These are phyloP conservation scores for Actinomucor elegans DNA, from an alignment of 371 early-diverging fungal species.

Conservation along the genomic window DNA sequence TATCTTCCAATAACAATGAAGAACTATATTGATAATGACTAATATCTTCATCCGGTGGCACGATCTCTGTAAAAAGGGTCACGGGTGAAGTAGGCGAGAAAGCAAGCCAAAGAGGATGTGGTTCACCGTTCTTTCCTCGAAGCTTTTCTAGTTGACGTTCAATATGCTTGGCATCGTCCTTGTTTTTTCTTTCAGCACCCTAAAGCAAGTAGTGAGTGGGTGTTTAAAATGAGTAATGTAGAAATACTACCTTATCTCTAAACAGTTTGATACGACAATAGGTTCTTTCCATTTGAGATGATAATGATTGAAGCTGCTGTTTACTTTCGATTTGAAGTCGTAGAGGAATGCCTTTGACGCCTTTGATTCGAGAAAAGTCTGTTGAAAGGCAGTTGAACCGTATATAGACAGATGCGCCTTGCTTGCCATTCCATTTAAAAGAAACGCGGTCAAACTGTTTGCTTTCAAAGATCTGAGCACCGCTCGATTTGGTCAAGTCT, in stretches of 20 bases:
- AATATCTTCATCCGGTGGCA: slow-evolving; percentile 27
- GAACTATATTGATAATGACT: slow-evolving; percentile 6
- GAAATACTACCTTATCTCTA: slow-evolving; percentile 46
- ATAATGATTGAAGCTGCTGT: slow-evolving; percentile 1
- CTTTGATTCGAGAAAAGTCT: slow-evolving; percentile 58
- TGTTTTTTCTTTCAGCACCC: slow-evolving; percentile 32
- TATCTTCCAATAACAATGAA: not conserved
- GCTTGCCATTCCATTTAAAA: slow-evolving; percentile 48
- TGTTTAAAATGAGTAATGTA: not conserved
- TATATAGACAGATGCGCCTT: slow-evolving; percentile 46
- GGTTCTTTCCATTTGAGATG: slow-evolving; percentile 31
- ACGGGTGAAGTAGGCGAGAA: slow-evolving; percentile 34
- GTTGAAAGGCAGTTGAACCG: slow-evolving; percentile 58
- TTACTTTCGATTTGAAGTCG: slow-evolving; percentile 48
- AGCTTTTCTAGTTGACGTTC: slow-evolving; percentile 31
- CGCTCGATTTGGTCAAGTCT: slow-evolving; percentile 24
- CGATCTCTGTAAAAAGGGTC: slow-evolving; percentile 32
- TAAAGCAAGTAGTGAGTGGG: not conserved
- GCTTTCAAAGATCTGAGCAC: slow-evolving; percentile 24
- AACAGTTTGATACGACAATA: slow-evolving; percentile 53
- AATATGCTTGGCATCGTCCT: slow-evolving; percentile 27
- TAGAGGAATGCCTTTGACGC: slow-evolving; percentile 58
- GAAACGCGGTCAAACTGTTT: slow-evolving; percentile 49
- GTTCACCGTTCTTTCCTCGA: slow-evolving; percentile 40
- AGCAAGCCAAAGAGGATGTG: slow-evolving; percentile 45